Percentiles rank a stretch among this genome's conserved stretches.
These are phyloP conservation scores for Globisporangium takayamanum DNA, from an alignment of 352 stramenopile species.

Conservation along the genomic window DNA sequence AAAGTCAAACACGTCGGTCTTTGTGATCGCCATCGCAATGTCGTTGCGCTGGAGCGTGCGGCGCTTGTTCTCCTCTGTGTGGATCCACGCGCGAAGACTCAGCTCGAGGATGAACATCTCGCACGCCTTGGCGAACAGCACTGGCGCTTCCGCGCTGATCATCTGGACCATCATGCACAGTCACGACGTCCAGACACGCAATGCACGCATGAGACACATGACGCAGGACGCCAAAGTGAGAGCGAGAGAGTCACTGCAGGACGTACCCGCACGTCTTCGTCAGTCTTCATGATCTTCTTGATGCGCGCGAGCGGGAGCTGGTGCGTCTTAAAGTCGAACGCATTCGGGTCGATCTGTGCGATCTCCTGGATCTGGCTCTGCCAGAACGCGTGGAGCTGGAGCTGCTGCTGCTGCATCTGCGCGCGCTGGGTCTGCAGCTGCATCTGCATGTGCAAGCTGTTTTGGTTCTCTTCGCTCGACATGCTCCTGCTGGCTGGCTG, in stretches of 20 bases:
- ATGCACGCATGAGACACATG: not conserved
- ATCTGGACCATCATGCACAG: slow-evolving; percentile 43
- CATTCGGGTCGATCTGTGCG: slow-evolving; percentile 77
- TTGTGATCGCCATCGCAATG: slow-evolving; percentile 87
- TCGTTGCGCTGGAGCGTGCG: slow-evolving; percentile 89
- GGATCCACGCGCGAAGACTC: slow-evolving; percentile 83
- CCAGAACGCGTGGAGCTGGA: slow-evolving; percentile 85
- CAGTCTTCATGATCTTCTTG: slow-evolving; percentile 96
- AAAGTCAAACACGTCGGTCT: slow-evolving; percentile 91
- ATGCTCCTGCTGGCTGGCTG: slow-evolving; percentile 20
- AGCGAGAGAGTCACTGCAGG: no score
- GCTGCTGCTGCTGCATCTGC: slow-evolving; percentile 86
- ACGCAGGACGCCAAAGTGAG: no score
- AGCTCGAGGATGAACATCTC: slow-evolving; percentile 93
- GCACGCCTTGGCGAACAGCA: slow-evolving; percentile 92
- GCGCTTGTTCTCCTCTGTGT: slow-evolving; percentile 92
- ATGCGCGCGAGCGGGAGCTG: slow-evolving; percentile 90
- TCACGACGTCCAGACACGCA: not conserved
- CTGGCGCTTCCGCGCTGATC: slow-evolving; percentile 90
- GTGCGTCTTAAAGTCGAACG: slow-evolving; percentile 86
- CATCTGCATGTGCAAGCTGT: slow-evolving; percentile 81
- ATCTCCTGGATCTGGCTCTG: slow-evolving; percentile 86
- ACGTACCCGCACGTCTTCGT: slow-evolving; percentile 86
- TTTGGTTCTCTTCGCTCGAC: slow-evolving; percentile 55
- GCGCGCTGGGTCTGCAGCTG: slow-evolving; percentile 82